Evolutionary conservation across 176 grass and related monocot species (phyloP).

Genomic region (Zea mays): DNA sequence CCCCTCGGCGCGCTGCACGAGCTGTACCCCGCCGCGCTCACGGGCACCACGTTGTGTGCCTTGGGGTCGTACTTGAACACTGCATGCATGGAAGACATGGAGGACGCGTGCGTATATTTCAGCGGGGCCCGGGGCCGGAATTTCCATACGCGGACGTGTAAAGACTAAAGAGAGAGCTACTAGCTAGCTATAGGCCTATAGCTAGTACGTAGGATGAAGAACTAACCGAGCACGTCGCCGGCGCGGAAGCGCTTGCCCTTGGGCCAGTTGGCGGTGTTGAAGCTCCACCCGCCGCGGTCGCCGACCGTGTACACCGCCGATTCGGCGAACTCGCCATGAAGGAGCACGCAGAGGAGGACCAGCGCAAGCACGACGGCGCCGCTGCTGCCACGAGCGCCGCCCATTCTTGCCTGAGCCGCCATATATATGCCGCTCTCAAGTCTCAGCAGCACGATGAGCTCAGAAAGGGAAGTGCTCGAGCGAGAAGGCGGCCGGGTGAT

Average conservation of each 20-base stretch:
- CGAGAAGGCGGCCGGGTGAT: not conserved
- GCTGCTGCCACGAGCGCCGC: conserved; percentile 52
- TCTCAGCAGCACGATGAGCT: not conserved
- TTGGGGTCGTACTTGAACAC: conserved; percentile 73
- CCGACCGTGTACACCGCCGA: not conserved
- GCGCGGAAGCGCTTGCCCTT: conserved; percentile 71
- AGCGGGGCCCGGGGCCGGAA: no score
- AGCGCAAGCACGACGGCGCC: conserved; percentile 34
- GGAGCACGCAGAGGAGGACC: conserved; percentile 61
- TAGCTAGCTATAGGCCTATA: not conserved
- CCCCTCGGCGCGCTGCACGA: conserved; percentile 51
- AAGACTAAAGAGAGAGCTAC: no score
- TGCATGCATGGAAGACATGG: not conserved
- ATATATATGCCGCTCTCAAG: conserved; percentile 20
- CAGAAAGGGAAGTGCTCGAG: not conserved
- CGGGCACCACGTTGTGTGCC: conserved; percentile 73
- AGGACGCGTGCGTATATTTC: no score
- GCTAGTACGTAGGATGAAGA: no score
- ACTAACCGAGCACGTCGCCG: conserved; percentile 80
- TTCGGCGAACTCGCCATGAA: conserved; percentile 51
- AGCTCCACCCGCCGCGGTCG: conserved; percentile 41
- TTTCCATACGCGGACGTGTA: no score
- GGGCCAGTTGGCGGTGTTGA: conserved; percentile 44
- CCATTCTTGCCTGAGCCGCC: conserved; percentile 76
- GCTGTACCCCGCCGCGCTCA: conserved; percentile 54